A percentile compares a stretch with the other conserved stretches of the same genome.
Evolutionary conservation across 75 land plant species (phyloP).

Genomic region (Picea sitchensis): DNA sequence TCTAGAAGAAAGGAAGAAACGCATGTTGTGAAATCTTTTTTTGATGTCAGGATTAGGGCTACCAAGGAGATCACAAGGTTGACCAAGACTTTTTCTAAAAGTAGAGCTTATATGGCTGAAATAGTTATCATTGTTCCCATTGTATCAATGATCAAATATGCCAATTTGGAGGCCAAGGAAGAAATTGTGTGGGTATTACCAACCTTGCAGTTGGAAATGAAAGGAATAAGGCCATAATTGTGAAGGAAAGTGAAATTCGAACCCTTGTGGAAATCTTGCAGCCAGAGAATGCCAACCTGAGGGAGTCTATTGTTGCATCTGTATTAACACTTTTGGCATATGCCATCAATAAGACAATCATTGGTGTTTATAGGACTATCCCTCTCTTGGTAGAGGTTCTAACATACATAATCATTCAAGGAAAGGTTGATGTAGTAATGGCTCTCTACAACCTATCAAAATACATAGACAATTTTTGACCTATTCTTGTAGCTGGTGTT

Average conservation of each 20-base stretch:
- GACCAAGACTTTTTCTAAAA: constrained; percentile 37
- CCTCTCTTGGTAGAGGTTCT: neutral
- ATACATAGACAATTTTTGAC: no score
- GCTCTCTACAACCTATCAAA: constrained; percentile 13
- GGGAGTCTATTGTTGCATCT: no score
- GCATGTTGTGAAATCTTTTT: no score
- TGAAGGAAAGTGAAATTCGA: no score
- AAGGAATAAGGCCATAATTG: neutral
- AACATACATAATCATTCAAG: no score
- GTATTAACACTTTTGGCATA: no score
- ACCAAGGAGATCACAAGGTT: constrained; percentile 49
- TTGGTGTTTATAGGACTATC: constrained; percentile 21
- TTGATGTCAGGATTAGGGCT: constrained; percentile 7
- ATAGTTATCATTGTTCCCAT: constrained; percentile 51
- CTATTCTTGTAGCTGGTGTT: no score
- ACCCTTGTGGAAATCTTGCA: no score
- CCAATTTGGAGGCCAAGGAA: constrained; percentile 33
- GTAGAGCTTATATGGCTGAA: constrained; percentile 42
- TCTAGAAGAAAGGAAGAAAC: no score
- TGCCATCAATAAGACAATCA: no score
- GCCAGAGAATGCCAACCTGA: no score
- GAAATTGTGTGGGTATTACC: constrained; percentile 46
- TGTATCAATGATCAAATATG: constrained; percentile 40
- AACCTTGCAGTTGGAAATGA: constrained; percentile 63
- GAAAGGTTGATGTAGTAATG: no score